These are phyloP conservation scores for Alternaria triticimaculans DNA, from an alignment of 2,329 filamentous ascomycete genomes.

Conservation along the genomic window DNA sequence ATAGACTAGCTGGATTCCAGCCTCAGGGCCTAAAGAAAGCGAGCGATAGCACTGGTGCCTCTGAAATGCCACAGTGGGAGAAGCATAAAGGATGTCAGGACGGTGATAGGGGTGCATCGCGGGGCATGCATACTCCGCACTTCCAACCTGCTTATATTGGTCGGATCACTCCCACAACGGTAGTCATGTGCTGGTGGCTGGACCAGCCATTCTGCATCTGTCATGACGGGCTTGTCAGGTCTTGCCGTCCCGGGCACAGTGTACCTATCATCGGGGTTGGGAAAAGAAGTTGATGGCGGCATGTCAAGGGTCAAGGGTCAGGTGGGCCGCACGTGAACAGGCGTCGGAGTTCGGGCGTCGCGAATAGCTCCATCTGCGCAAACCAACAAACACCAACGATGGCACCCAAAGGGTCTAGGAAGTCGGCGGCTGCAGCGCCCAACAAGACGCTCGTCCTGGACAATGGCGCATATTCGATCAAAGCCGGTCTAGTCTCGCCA, in stretches of 20 bases:
- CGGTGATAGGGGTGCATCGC: background rate
- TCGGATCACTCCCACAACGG: background rate
- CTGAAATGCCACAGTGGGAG: background rate
- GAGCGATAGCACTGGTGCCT: background rate
- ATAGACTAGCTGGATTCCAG: background rate
- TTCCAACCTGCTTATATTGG: background rate
- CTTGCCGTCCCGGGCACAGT: background rate
- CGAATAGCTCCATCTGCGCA: background rate
- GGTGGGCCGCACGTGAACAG: conserved; percentile 13
- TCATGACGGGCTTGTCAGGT: background rate
- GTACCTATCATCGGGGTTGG: background rate
- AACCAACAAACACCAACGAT: conserved; percentile 19
- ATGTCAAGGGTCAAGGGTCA: background rate
- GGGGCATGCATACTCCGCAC: conserved; percentile 5
- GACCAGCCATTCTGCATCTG: background rate
- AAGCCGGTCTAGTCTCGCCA: conserved; percentile 74
- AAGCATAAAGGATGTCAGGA: background rate
- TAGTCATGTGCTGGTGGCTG: background rate
- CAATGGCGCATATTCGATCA: conserved; percentile 90
- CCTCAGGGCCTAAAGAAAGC: background rate
- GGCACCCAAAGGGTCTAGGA: conserved; percentile 45
- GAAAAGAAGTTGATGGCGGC: background rate
- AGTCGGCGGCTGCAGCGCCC: conserved; percentile 25
- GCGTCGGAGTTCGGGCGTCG: background rate
- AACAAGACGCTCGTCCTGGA: conserved; percentile 80